Conservation (phyloP, 2,329 filamentous ascomycete genomes). For the Aspergillus japonicus region DNA sequence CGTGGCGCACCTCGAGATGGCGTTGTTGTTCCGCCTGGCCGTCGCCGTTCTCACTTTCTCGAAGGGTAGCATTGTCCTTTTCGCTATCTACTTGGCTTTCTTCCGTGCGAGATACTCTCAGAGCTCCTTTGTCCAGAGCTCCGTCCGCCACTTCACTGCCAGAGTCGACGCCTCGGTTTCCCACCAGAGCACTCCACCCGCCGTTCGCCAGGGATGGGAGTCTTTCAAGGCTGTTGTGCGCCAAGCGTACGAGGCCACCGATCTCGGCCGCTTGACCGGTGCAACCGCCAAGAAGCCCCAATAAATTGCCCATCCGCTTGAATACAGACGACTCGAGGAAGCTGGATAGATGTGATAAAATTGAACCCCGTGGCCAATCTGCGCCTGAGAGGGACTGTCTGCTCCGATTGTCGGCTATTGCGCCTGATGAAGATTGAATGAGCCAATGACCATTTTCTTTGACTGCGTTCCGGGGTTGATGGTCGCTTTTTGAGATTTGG, state of each 20-base stretch:
- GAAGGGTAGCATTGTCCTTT: conserved; percentile 84
- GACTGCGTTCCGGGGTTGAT: background rate
- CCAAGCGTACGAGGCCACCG: conserved; percentile 76
- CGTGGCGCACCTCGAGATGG: conserved; percentile 83
- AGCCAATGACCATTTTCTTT: conserved; percentile 2
- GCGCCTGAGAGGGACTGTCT: background rate
- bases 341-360: conserved; percentile 2
- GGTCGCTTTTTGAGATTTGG: conserved; percentile 5
- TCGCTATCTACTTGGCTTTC: conserved; percentile 85
- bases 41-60: conserved; percentile 82
- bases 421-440: conserved; percentile 6
- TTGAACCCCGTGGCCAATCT: background rate
- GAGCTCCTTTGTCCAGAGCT: conserved; percentile 87
- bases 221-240: conserved; percentile 69
- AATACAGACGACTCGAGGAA: conserved; percentile 1
- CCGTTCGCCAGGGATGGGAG: conserved; percentile 76
- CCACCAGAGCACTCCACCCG: conserved; percentile 82
- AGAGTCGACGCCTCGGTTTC: conserved; percentile 79
- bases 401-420: background rate
- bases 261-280: conserved; percentile 70
- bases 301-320: conserved; percentile 29
- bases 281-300: conserved; percentile 49
- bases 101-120: conserved; percentile 85
- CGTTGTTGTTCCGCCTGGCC: conserved; percentile 79
- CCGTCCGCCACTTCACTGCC: conserved; percentile 69